Conservation (phyloP, 345 rosid species). For the Syzygium aqueum region DNA sequence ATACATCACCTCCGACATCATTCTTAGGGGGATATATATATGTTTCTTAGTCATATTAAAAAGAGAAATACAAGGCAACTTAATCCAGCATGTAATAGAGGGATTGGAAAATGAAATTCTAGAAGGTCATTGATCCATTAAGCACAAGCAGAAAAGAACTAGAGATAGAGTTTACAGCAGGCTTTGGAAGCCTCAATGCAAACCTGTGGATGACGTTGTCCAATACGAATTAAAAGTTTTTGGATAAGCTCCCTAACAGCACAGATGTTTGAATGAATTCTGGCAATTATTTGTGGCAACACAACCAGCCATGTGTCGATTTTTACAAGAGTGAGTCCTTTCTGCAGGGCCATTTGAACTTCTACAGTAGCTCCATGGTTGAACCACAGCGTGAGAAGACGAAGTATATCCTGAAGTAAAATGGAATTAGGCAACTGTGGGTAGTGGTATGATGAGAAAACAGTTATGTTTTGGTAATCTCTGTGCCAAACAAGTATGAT, state of each 20-base stretch:
- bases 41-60: background rate
- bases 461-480: background rate
- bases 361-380: conserved; percentile 93
- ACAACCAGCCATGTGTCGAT: conserved; percentile 97
- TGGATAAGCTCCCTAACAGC: conserved; percentile 94
- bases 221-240: conserved; percentile 90
- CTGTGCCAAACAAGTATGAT: background rate
- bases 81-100: background rate
- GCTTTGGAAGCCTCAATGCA: background rate
- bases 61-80: background rate
- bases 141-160: background rate
- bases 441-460: background rate
- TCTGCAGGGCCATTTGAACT: conserved; percentile 80
- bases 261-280: conserved; percentile 94
- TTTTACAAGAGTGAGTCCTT: conserved; percentile 81
- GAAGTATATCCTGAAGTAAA: conserved; percentile 84
- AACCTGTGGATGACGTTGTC: conserved; percentile 97
- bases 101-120: background rate
- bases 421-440: background rate
- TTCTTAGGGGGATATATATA: background rate
- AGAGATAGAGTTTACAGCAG: background rate
- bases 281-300: conserved; percentile 97
- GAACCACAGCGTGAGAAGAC: conserved; percentile 97
- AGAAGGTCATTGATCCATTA: background rate
- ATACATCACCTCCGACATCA: background rate